Conservation (phyloP, 2,329 filamentous ascomycete genomes). For the Talaromyces verruculosus region DNA sequence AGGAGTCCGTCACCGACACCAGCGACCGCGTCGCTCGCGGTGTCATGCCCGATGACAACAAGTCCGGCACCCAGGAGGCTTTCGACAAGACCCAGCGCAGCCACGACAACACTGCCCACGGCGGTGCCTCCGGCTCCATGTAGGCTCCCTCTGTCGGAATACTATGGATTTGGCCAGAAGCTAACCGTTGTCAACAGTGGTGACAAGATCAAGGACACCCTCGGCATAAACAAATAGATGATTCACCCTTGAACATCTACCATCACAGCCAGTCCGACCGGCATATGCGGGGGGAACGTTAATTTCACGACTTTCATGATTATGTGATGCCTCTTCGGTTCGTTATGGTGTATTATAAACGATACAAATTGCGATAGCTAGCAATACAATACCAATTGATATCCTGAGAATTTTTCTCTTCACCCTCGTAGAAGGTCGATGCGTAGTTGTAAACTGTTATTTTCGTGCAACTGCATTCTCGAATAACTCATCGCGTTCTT, state of each 20-base stretch:
- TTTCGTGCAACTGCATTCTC: slow-evolving; percentile 60
- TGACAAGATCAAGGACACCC: slow-evolving; percentile 47
- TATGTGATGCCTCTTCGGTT: slow-evolving; percentile 4
- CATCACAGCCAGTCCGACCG: neutral
- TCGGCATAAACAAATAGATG: slow-evolving; percentile 37
- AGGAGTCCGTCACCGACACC: slow-evolving; percentile 57
- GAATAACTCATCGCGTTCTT: slow-evolving; percentile 70
- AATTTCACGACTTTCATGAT: slow-evolving; percentile 14
- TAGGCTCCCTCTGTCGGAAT: slow-evolving; percentile 29
- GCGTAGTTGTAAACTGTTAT: neutral
- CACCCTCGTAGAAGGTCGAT: too few relatives aligned
- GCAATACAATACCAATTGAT: slow-evolving; percentile 10
- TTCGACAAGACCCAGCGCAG: slow-evolving; percentile 52
- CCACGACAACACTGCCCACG: slow-evolving; percentile 44
- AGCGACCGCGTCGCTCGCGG: slow-evolving; percentile 57
- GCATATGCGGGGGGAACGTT: neutral
- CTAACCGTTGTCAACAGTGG: slow-evolving; percentile 29
- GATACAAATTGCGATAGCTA: slow-evolving; percentile 20
- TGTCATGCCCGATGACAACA: slow-evolving; percentile 53
- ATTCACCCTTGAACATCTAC: slow-evolving; percentile 24
- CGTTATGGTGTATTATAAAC: slow-evolving; percentile 19
- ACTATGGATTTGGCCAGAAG: too few relatives aligned
- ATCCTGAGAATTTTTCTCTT: neutral
- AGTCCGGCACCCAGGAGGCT: slow-evolving; percentile 55
- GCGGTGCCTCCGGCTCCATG: slow-evolving; percentile 42